phyloP scores from a whole-genome alignment of 495 filamentous ascomycete species.

The Daldinia vernicosa region DNA sequence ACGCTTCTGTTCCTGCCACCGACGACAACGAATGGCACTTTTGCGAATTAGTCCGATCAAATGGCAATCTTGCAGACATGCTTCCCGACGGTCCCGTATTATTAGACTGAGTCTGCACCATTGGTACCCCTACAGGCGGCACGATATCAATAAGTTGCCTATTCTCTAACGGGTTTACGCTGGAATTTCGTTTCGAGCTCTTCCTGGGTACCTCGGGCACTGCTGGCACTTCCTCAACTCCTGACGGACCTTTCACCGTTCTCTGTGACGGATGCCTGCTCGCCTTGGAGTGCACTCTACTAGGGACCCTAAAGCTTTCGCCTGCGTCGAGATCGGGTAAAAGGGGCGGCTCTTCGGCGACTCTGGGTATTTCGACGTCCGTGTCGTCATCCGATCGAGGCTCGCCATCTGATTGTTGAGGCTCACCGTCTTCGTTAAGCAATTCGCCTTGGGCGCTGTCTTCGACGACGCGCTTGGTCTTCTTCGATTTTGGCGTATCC shows the following conservation, averaged over 20 bases:
- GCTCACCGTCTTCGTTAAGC: constrained; percentile 56
- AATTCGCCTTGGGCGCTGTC: constrained; percentile 52
- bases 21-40: constrained; percentile 61
- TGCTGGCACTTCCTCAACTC: constrained; percentile 40
- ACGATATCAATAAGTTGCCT: constrained; percentile 24
- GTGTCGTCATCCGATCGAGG: constrained; percentile 49
- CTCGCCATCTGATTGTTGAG: constrained; percentile 54
- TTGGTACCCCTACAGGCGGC: constrained; percentile 20
- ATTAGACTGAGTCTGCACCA: constrained; percentile 28
- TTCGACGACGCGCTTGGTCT: constrained; percentile 33
- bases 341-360: constrained; percentile 63
- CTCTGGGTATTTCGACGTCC: constrained; percentile 54
- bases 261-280: constrained; percentile 50
- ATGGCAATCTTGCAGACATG: constrained; percentile 64
- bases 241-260: constrained; percentile 35
- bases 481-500: constrained; percentile 44
- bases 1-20: constrained; percentile 57
- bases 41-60: constrained; percentile 65
- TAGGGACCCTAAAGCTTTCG: constrained; percentile 70
- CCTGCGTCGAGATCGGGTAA: constrained; percentile 70
- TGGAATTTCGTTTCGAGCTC: constrained; percentile 66
- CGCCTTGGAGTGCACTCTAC: constrained; percentile 67
- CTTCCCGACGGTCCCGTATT: constrained; percentile 29
- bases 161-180: constrained; percentile 36
- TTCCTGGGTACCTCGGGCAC: constrained; percentile 65